Percentiles rank a stretch among this genome's conserved stretches.
These are phyloP conservation scores for Nicotiana undulata DNA, from an alignment of 257 asterid genomes.

Conservation along the genomic window DNA sequence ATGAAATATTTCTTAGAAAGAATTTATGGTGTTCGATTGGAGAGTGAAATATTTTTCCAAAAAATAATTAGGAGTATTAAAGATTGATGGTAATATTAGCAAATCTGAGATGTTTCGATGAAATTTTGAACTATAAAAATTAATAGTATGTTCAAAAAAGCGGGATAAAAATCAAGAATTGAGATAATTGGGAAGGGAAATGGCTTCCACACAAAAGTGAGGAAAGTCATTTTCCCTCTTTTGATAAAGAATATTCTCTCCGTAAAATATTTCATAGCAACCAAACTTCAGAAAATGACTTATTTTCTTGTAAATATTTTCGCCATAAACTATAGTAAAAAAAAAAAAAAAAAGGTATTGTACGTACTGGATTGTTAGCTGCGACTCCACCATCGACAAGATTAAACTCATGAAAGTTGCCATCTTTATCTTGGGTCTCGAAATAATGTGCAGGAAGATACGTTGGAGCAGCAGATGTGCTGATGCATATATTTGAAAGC, in stretches of 20 bases:
- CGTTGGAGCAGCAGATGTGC: conserved; percentile 62
- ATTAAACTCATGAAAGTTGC: conserved; percentile 14
- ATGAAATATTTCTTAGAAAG: background rate
- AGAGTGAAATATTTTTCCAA: too few relatives aligned
- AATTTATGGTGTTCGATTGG: too few relatives aligned
- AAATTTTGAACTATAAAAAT: too few relatives aligned
- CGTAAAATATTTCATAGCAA: too few relatives aligned
- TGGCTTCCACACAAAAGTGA: too few relatives aligned
- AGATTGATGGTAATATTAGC: background rate
- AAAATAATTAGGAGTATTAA: too few relatives aligned
- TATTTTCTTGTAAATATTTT: background rate
- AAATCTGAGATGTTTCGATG: background rate
- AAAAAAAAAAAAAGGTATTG: too few relatives aligned
- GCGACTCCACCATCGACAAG: conserved; percentile 55
- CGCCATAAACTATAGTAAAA: too few relatives aligned
- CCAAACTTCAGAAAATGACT: background rate
- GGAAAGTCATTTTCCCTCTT: background rate
- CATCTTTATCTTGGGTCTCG: conserved; percentile 15
- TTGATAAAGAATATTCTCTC: background rate
- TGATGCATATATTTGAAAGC: conserved; percentile 32
- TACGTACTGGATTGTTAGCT: conserved; percentile 51
- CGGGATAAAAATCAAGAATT: too few relatives aligned
- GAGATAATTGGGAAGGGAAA: background rate
- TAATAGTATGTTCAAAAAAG: background rate
- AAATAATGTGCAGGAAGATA: conserved; percentile 41